A percentile compares a stretch with the other conserved stretches of the same genome.
Conservation (phyloP, 306 rosid genomes). For the Cucumis hystrix region DNA sequence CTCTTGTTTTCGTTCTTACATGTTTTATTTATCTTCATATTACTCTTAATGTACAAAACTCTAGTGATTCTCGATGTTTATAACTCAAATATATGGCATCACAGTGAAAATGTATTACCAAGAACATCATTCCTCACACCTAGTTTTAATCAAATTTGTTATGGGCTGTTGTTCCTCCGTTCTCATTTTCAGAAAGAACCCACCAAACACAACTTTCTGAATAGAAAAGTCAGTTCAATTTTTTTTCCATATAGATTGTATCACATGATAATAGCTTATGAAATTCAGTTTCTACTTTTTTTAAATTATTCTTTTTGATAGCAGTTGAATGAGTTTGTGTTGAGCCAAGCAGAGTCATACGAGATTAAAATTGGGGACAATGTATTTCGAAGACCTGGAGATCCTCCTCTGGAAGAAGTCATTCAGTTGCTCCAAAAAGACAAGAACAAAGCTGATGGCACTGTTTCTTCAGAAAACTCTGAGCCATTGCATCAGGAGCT, state of each 20-base stretch:
- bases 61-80: neutral
- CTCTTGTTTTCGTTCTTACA: neutral
- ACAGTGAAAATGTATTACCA: neutral
- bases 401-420: slow-evolving; percentile 69
- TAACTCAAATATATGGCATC: neutral
- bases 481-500: neutral
- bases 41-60: neutral
- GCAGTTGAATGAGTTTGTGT: slow-evolving; percentile 80
- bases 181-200: neutral
- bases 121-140: neutral
- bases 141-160: neutral
- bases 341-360: slow-evolving; percentile 63
- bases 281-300: neutral
- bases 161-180: neutral
- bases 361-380: slow-evolving; percentile 80
- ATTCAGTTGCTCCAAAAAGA: slow-evolving; percentile 33
- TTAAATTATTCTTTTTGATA: neutral
- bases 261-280: neutral
- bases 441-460: slow-evolving; percentile 21
- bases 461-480: slow-evolving; percentile 15
- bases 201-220: neutral
- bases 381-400: slow-evolving; percentile 66
- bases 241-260: neutral
- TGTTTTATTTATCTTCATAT: neutral
- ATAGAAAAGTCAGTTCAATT: neutral